phyloP scores from a whole-genome alignment of 2,329 filamentous ascomycete species.

The Ambrosiella beaveri region DNA sequence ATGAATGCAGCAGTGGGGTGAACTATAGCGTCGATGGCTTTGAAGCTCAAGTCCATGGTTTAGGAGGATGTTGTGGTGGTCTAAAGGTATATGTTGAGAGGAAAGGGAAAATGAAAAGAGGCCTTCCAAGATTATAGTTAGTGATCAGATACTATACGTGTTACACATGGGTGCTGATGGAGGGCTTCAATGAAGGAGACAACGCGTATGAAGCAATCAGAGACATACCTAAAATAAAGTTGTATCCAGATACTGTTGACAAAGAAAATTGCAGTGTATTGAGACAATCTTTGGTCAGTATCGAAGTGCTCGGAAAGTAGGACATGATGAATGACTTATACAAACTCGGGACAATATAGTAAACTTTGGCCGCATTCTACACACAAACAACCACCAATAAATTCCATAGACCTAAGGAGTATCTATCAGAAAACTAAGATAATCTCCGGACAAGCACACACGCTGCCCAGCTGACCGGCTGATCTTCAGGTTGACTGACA shows the following conservation, averaged over 20 bases:
- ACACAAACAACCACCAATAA: neutral
- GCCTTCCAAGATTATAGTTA: too few relatives aligned
- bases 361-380: neutral
- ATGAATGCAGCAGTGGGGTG: slow-evolving; percentile 39
- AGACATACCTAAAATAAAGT: neutral
- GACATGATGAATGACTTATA: neutral
- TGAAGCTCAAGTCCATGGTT: slow-evolving; percentile 36
- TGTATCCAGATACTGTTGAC: neutral
- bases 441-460: neutral
- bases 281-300: neutral
- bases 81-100: neutral
- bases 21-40: slow-evolving; percentile 36
- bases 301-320: neutral
- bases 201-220: neutral
- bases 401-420: too few relatives aligned
- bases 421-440: neutral
- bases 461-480: too few relatives aligned
- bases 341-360: neutral
- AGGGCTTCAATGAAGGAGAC: neutral
- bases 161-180: neutral
- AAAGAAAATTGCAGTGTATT: neutral
- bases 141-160: neutral
- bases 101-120: neutral
- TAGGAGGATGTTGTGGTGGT: neutral
- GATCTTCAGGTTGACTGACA: too few relatives aligned